Percentiles rank a stretch among this genome's conserved stretches.
phyloP scores from a whole-genome alignment of 2,329 filamentous ascomycete species.

The Cadophora gregata region DNA sequence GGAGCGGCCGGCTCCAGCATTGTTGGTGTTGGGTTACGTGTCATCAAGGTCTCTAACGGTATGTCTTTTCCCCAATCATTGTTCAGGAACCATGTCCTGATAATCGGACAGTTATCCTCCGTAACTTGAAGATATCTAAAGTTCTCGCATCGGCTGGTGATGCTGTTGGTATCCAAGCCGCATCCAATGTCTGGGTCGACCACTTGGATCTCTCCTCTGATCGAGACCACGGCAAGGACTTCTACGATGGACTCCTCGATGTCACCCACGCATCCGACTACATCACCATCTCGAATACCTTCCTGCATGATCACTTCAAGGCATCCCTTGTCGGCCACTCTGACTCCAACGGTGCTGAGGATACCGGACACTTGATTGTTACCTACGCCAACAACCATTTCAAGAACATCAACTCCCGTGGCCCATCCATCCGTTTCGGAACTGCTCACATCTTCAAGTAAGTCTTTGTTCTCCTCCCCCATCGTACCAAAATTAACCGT shows the following conservation, averaged over 20 bases:
- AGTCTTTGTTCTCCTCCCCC: conserved; percentile 17
- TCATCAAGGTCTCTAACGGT: conserved; percentile 57
- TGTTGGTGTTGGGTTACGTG: conserved; percentile 42
- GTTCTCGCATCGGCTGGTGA: conserved; percentile 58
- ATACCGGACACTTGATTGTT: conserved; percentile 65
- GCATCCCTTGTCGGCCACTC: conserved; percentile 65
- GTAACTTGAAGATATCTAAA: conserved; percentile 65
- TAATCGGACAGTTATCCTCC: conserved; percentile 57
- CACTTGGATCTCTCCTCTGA: conserved; percentile 70
- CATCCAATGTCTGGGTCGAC: conserved; percentile 67
- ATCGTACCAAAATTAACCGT: background rate
- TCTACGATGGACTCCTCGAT: conserved; percentile 72
- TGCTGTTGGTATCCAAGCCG: background rate
- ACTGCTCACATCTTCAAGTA: conserved; percentile 67
- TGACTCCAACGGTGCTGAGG: conserved; percentile 62
- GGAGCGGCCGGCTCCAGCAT: conserved; percentile 45
- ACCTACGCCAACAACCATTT: conserved; percentile 73
- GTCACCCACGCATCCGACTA: conserved; percentile 67
- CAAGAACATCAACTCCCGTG: conserved; percentile 67
- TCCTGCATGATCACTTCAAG: conserved; percentile 66
- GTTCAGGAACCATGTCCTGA: background rate
- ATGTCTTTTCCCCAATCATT: background rate
- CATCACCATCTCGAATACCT: conserved; percentile 59
- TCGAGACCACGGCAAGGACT: conserved; percentile 59
- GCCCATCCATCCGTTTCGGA: conserved; percentile 69